Evolutionary conservation across 225 moss, liverwort and hornwort genomes (phyloP), one percentile per base, ranked within the genome.

Genomic region (Thuidium tamariscinum): DNA sequence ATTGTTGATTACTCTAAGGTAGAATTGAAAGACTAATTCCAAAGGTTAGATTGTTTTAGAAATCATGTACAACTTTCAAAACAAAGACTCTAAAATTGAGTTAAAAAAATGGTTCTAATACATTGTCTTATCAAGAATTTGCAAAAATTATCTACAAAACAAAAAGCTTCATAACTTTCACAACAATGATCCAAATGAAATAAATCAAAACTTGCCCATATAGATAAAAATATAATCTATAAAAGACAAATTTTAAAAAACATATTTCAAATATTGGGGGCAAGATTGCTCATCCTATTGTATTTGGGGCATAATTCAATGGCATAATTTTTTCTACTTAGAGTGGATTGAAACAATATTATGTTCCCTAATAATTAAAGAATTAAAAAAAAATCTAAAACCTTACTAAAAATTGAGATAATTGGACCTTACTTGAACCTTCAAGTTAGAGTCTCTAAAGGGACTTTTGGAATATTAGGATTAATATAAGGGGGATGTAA

Each of bases 281-380:
- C 3, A n/a, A n/a, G n/a, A n/a, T n/a, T 32, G 2, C 16, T 20
- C 5, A 5, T 2, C 36, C 7, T 13, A 7, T 1, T 16, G 4
- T 9, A 7, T 67, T 37, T 22, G 0, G 67, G 67, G 2, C 2
- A 37, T 37, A 37, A 7, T 22, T 49, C 4, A 14, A 0, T 67
- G 4, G 67, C 7, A 67, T 67, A 37, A 67, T 0, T 21, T 37
- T 37, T 37, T 4, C 22, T 37, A 66, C 37, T 2, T 37, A 1
- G 1, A 4, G 22, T 7, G 0, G 1, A 23, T 68, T 21, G 21
- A 66, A 20, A 36, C 36, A 21, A 6, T 20, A 65, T 8, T 11
- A 1, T 19, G n/a, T 18, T 19, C 2, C 1, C 0, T 1, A 0
- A 9, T 19, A n/a, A 34, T 18, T 64, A 34, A 34, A 17, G 1